Conservation (phyloP, 768 basidiomycete species). For the Amanita subjunquillea region DNA sequence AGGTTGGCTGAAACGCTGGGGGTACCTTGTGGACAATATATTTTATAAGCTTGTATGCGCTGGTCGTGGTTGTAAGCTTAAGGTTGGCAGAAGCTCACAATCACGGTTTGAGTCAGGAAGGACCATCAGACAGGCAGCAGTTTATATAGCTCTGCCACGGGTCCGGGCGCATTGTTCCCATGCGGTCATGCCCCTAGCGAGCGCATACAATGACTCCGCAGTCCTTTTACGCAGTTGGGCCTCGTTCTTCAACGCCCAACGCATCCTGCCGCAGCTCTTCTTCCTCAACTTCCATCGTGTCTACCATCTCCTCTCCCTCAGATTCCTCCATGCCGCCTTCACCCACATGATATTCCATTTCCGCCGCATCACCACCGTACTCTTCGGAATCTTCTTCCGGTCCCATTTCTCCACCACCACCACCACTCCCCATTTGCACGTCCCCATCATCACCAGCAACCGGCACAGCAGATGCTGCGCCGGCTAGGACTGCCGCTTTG, state of each 20-base stretch:
- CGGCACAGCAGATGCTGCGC: neutral
- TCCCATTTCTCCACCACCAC: slow-evolving; percentile 21
- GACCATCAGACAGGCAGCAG: no score
- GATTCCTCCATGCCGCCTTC: slow-evolving; percentile 18
- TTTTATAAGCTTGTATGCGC: neutral
- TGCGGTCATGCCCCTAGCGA: no score
- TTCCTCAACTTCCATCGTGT: slow-evolving; percentile 34
- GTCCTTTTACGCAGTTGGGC: neutral
- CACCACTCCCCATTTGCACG: slow-evolving; percentile 8
- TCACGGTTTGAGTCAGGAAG: neutral
- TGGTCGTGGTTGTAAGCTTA: slow-evolving; percentile 6
- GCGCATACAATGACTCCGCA: no score
- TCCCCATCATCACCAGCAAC: slow-evolving; percentile 8
- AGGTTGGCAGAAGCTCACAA: slow-evolving; percentile 5
- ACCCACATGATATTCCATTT: neutral
- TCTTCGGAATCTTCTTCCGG: slow-evolving; percentile 23
- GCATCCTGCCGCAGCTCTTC: slow-evolving; percentile 31
- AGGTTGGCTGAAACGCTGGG: neutral
- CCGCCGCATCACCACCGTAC: slow-evolving; percentile 1
- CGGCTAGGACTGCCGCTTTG: neutral
- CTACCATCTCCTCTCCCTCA: slow-evolving; percentile 25
- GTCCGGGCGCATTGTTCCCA: no score
- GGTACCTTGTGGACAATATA: neutral
- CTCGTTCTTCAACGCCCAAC: slow-evolving; percentile 22
- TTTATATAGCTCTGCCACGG: neutral